Evolutionary conservation across 345 rosid genomes (phyloP), one percentile per base, ranked within the genome.

Genomic region (Ailanthus altissimus): DNA sequence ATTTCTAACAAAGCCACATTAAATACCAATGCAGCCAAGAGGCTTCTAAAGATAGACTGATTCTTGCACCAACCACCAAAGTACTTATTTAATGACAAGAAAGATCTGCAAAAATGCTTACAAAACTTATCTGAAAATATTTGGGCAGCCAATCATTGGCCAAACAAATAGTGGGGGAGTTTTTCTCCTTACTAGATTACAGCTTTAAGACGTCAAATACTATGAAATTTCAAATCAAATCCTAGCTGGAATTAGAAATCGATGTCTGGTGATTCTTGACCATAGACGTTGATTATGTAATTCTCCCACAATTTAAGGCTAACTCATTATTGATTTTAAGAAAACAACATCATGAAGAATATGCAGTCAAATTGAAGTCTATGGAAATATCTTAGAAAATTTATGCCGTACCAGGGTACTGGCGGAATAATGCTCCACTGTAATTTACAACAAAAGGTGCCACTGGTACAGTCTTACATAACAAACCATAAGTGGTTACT

Each of bases 391-490:
- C 58, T 49, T 23, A 63, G 60, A 65, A 73, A 63, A 59, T 56
- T 65, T 56, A 40, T 67, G 68, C 21, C 83, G 32, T 84, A 95
- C 97, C 99, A 73, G 97, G 99, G 80, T 89, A 91, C 78, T 90
- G 98, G 72, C 96, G 96, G 87, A 95, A 93, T 42, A 95, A 85
- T 25, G 98, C 98, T 86, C 98, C 98, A 42, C 81, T 89, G 89
- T 93, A 95, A 83, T 95, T 95, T 65, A 95, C 78, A 23, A 92
- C 77, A 79, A 76, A 95, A 59, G 99, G 99, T 77, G 98, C 94
- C 75, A 93, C 89, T 68, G 96, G 92, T 75, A 93, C 94, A 84
- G 98, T 93, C 97, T 93, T 88, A 76, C 83, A 76, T 83, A 40
- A 85, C 76, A 83, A 88, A 61, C 76, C 62, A 63, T 67, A 88